Conservation (phyloP, 177 flowering plant species). For the Vitis hybrid region DNA sequence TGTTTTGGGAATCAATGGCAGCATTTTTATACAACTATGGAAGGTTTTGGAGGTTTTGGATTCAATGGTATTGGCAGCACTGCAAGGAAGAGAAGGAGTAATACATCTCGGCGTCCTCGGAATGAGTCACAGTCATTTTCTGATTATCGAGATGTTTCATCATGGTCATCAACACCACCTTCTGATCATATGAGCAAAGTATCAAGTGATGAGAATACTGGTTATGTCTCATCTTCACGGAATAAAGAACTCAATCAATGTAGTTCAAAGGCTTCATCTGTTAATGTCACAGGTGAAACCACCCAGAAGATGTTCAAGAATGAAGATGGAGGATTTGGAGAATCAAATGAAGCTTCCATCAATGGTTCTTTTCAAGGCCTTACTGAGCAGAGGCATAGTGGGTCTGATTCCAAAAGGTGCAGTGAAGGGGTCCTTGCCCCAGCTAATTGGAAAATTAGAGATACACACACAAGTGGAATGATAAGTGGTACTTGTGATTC, state of each 20-base stretch:
- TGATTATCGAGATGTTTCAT: conserved; percentile 26
- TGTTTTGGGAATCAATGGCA: background rate
- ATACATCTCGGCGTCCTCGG: conserved; percentile 40
- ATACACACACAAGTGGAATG: conserved; percentile 9
- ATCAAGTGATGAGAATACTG: conserved; percentile 24
- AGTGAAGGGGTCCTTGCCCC: conserved; percentile 31
- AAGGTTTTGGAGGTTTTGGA: conserved; percentile 10
- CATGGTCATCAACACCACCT: conserved; percentile 42
- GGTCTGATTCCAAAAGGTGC: conserved; percentile 16
- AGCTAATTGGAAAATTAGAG: conserved; percentile 34
- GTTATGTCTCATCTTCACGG: conserved; percentile 5
- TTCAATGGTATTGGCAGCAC: conserved; percentile 26
- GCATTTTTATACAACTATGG: conserved; percentile 5
- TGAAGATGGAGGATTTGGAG: conserved; percentile 20
- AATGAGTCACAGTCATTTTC: conserved; percentile 28
- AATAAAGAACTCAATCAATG: conserved; percentile 23
- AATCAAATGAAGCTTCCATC: conserved; percentile 25
- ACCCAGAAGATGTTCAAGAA: conserved; percentile 8
- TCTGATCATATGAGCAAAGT: conserved; percentile 26
- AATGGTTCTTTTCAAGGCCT: conserved; percentile 18
- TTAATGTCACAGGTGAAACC: conserved; percentile 19
- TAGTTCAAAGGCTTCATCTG: conserved; percentile 25
- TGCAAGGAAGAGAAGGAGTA: conserved; percentile 46
- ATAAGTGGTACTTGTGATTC: too few species aligned
- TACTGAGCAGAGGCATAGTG: conserved; percentile 14